Evolutionary conservation across 2,329 filamentous ascomycete genomes (phyloP), one percentile per base, ranked within the genome.

Genomic region (Fusarium sp.): DNA sequence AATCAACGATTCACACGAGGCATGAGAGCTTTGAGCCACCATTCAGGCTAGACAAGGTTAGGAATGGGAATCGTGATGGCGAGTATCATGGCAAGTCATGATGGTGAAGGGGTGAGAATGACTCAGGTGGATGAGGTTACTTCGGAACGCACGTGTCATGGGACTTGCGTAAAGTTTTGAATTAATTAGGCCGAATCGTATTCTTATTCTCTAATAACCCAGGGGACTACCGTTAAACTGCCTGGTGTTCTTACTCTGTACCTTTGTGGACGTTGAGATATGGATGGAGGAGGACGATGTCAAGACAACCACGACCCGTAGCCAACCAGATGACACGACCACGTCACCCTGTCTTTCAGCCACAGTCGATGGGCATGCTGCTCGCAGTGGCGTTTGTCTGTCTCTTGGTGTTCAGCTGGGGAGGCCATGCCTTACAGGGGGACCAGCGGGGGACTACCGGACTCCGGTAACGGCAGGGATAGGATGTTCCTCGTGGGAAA

Each of bases 291-390:
- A 54, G 18, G 27, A 32, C 7, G 11, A 32, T 7, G 48, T 54
- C 18, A 20, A 54, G 48, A 32, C 27, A 32, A 30, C 48, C 48
- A 32, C 48, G 48, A 20, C 27, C 18, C 18, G 25, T 10, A 45
- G 34, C 57, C 23, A 43, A 52, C 30, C 43, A 45, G 14, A 66
- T n/a, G n/a, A 3, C 16, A 57, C n/a, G 14, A 64, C 45, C 32
- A 13, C 43, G 50, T 43, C 50, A 41, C 48, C 27, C 18, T 66
- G 65, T 52, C 54, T 63, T 58, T 35, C 50, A 66, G 56, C 59
- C 37, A 60, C 65, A 39, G 59, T 57, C 27, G 16, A 45, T 18
- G 30, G 54, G 67, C 45, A 70, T 66, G 61, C 59, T 35, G 35
- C 6, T 25, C 25, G 18, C 18, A 43, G 25, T 56, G 50, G n/a